These are phyloP conservation scores for Boletus fagicola DNA, from an alignment of 768 basidiomycete species.

Conservation along the genomic window DNA sequence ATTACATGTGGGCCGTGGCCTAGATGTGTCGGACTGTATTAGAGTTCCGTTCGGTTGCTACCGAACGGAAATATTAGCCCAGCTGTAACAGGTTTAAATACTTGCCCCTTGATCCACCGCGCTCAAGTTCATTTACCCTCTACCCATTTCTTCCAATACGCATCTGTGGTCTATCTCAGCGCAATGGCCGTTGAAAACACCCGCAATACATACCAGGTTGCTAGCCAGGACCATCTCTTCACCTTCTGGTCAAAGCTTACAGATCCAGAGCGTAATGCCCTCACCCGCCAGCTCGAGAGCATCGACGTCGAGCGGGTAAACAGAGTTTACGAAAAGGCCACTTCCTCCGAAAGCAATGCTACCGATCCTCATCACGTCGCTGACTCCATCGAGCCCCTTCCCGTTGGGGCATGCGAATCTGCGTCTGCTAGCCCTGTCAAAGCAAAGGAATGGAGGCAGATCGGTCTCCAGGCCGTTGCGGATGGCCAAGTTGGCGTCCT, in stretches of 20 bases:
- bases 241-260: slow-evolving; percentile 79
- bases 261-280: slow-evolving; percentile 56
- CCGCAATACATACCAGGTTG: slow-evolving; percentile 65
- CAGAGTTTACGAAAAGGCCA: slow-evolving; percentile 76
- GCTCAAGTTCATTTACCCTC: not conserved
- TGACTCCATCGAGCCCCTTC: slow-evolving; percentile 77
- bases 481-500: slow-evolving; percentile 88
- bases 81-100: slow-evolving; percentile 13
- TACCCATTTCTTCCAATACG: not conserved
- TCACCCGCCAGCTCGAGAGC: slow-evolving; percentile 68
- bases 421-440: slow-evolving; percentile 52
- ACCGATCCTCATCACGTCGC: slow-evolving; percentile 36
- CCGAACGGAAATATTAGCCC: slow-evolving; percentile 14
- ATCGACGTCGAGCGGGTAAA: slow-evolving; percentile 93
- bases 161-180: not conserved
- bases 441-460: slow-evolving; percentile 69
- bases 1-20: no score
- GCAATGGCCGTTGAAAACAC: slow-evolving; percentile 57
- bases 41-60: slow-evolving; percentile 18
- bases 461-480: slow-evolving; percentile 79
- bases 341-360: slow-evolving; percentile 58
- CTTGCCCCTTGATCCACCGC: not conserved
- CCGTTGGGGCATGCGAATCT: slow-evolving; percentile 69
- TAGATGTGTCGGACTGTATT: not conserved
- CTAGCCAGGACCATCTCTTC: slow-evolving; percentile 88